Conservation (phyloP, 1,139 yeast species). For the Eremothecium coryli region DNA sequence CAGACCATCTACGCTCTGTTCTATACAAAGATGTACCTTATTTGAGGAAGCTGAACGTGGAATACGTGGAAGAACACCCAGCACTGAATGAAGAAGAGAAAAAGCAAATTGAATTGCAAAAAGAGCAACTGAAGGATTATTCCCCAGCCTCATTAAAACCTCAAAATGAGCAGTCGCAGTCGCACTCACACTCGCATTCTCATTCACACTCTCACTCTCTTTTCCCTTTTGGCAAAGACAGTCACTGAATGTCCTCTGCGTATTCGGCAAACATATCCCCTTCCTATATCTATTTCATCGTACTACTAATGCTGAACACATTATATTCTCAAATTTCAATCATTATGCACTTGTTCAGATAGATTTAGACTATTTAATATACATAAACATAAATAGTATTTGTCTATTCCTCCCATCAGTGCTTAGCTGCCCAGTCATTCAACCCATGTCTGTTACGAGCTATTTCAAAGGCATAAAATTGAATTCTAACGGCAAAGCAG, state of each 20-base stretch:
- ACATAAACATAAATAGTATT: slow-evolving; percentile 2
- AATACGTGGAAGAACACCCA: slow-evolving; percentile 30
- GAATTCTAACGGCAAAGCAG: slow-evolving; percentile 84
- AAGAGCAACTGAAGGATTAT: slow-evolving; percentile 9
- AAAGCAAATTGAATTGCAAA: slow-evolving; percentile 11
- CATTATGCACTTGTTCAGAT: neutral
- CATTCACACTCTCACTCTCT: slow-evolving; percentile 13
- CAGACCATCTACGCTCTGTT: slow-evolving; percentile 29
- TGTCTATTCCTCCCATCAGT: slow-evolving; percentile 9
- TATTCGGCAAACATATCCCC: no score
- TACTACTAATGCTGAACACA: no score
- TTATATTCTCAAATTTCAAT: neutral
- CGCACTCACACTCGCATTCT: slow-evolving; percentile 13
- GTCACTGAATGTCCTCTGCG: no score
- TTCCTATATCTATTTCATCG: no score
- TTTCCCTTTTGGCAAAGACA: no score
- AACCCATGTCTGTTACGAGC: slow-evolving; percentile 85
- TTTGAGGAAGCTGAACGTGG: slow-evolving; percentile 30
- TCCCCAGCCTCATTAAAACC: slow-evolving; percentile 8
- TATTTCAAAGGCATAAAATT: slow-evolving; percentile 90
- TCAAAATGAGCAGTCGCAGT: slow-evolving; percentile 6
- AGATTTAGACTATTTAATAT: neutral
- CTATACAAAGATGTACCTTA: slow-evolving; percentile 24
- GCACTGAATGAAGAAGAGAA: slow-evolving; percentile 17
- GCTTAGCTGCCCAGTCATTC: slow-evolving; percentile 71